A percentile compares a stretch with the other conserved stretches of the same genome.
Conservation (phyloP, 331 rosid genomes). For the Rhamnella rubrinervis region DNA sequence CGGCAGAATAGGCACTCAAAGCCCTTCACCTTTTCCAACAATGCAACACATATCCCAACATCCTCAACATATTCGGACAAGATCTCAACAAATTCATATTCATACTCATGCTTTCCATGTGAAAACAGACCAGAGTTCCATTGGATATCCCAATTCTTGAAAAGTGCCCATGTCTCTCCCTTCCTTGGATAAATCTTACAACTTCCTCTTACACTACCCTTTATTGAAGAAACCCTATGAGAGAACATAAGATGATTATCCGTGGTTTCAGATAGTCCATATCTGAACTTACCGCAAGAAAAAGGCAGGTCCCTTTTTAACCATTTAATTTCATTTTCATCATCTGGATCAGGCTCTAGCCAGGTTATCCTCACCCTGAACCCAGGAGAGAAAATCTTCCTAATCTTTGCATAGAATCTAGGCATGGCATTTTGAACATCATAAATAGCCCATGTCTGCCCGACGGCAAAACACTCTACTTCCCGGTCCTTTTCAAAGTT, state of each 20-base stretch:
- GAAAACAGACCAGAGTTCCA: conserved; percentile 42
- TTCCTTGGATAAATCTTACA: conserved; percentile 58
- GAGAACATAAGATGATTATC: conserved; percentile 60
- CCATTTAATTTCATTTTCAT: conserved; percentile 42
- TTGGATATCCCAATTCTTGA: conserved; percentile 77
- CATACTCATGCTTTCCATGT: conserved; percentile 35
- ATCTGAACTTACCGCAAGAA: conserved; percentile 66
- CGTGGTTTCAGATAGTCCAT: conserved; percentile 33
- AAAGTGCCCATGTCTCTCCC: conserved; percentile 89
- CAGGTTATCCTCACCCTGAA: conserved; percentile 71
- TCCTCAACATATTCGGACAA: conserved; percentile 55
- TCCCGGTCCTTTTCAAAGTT: conserved; percentile 65
- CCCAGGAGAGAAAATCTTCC: conserved; percentile 51
- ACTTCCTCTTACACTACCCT: conserved; percentile 19
- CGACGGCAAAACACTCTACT: conserved; percentile 47
- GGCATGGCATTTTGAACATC: conserved; percentile 77
- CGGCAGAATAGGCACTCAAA: conserved; percentile 66
- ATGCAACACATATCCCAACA: conserved; percentile 63
- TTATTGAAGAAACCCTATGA: conserved; percentile 49
- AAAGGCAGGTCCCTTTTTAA: conserved; percentile 41
- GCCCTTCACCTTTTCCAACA: conserved; percentile 68
- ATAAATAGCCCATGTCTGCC: conserved; percentile 92
- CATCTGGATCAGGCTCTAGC: conserved; percentile 69
- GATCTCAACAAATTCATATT: conserved; percentile 64
- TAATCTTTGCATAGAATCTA: conserved; percentile 73